Percentiles rank a stretch among this genome's conserved stretches.
phyloP scores from a whole-genome alignment of 495 filamentous ascomycete genomes.

The Daldinia grandis region DNA sequence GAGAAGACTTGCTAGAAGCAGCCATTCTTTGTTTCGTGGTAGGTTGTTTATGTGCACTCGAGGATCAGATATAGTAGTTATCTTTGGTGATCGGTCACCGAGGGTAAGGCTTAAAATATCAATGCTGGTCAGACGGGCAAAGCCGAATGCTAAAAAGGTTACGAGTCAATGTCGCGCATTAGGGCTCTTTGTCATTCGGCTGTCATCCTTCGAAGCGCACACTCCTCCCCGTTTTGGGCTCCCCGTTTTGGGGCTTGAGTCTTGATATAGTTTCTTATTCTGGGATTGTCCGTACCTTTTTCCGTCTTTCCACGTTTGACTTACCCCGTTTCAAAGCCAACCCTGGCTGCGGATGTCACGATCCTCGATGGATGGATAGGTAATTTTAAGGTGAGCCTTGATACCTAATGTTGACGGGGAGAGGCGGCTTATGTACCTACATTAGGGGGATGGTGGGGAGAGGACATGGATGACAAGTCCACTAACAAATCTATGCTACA shows the following conservation, averaged over 20 bases:
- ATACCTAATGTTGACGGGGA: background rate
- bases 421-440: conserved; percentile 2
- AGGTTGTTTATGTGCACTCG: conserved; percentile 12
- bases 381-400: conserved; percentile 19
- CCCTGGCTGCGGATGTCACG: conserved; percentile 27
- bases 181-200: conserved; percentile 1
- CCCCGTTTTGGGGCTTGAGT: background rate
- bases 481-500: background rate
- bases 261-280: background rate
- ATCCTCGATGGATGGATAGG: conserved; percentile 21
- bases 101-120: conserved; percentile 35
- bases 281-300: background rate
- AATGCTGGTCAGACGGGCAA: conserved; percentile 36
- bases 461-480: conserved; percentile 1
- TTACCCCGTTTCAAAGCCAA: conserved; percentile 27
- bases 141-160: conserved; percentile 25
- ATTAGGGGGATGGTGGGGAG: conserved; percentile 5
- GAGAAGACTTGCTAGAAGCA: conserved; percentile 27
- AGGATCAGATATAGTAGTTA: background rate
- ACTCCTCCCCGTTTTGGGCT: background rate
- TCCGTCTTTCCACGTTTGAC: conserved; percentile 1
- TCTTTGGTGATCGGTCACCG: conserved; percentile 30
- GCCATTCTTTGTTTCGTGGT: conserved; percentile 12
- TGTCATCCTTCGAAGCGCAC: conserved; percentile 3
- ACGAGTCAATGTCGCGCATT: conserved; percentile 26